phyloP scores from a whole-genome alignment of 768 basidiomycete species.

The Mycena rebaudengoi region DNA sequence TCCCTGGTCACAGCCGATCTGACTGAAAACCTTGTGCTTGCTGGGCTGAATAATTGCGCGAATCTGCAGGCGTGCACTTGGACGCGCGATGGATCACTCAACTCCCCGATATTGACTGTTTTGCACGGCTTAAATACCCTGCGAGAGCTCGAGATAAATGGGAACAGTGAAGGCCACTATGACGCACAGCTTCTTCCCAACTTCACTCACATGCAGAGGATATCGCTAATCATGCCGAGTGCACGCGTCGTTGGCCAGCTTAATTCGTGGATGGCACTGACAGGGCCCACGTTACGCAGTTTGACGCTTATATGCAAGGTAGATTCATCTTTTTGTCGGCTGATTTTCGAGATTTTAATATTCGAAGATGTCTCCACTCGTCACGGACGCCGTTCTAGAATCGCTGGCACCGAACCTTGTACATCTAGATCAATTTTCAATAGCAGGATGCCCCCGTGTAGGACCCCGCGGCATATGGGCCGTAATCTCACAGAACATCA shows the following conservation, averaged over 20 bases:
- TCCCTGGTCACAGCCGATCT: slow-evolving; percentile 44
- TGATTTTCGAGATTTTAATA: not conserved
- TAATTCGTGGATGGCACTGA: slow-evolving; percentile 57
- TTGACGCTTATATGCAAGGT: slow-evolving; percentile 80
- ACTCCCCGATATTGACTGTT: slow-evolving; percentile 63
- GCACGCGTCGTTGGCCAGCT: slow-evolving; percentile 58
- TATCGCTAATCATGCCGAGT: slow-evolving; percentile 83
- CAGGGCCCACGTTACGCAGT: slow-evolving; percentile 56
- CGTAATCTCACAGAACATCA: slow-evolving; percentile 52
- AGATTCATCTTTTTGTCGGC: slow-evolving; percentile 19
- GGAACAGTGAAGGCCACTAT: slow-evolving; percentile 64
- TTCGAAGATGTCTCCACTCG: slow-evolving; percentile 62
- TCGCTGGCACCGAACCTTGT: slow-evolving; percentile 57
- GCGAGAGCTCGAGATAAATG: slow-evolving; percentile 75
- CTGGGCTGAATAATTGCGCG: slow-evolving; percentile 66
- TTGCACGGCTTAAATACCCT: slow-evolving; percentile 53
- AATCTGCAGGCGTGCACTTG: slow-evolving; percentile 74
- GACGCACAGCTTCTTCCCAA: slow-evolving; percentile 57
- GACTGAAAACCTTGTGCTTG: slow-evolving; percentile 49
- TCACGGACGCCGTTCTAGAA: slow-evolving; percentile 66
- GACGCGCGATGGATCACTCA: slow-evolving; percentile 83
- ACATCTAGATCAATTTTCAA: slow-evolving; percentile 62
- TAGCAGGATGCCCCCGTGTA: slow-evolving; percentile 76
- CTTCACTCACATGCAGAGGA: slow-evolving; percentile 61
- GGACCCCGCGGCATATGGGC: slow-evolving; percentile 67